These are phyloP conservation scores for Stagonosporopsis tanaceti DNA, from an alignment of 2,329 filamentous ascomycete species.

Conservation along the genomic window DNA sequence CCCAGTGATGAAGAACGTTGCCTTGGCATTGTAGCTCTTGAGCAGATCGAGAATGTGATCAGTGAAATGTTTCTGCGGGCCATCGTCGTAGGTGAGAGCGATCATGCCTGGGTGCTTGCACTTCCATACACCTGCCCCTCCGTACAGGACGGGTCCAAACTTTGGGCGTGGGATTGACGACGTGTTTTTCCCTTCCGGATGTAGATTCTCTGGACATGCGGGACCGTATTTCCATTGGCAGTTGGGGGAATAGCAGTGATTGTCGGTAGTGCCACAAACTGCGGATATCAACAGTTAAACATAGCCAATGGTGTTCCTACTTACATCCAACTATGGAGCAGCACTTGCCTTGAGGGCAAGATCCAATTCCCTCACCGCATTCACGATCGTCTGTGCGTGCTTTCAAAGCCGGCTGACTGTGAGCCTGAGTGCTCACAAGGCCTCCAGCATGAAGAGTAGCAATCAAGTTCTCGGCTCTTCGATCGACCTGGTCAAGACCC, in stretches of 20 bases:
- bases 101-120: constrained; percentile 63
- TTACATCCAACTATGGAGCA: constrained; percentile 33
- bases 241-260: constrained; percentile 66
- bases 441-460: constrained; percentile 16
- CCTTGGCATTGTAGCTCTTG: constrained; percentile 64
- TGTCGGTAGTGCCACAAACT: constrained; percentile 59
- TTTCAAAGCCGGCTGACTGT: constrained; percentile 6
- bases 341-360: constrained; percentile 34
- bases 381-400: constrained; percentile 25
- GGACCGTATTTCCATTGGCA: constrained; percentile 67
- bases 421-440: background rate
- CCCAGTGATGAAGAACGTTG: constrained; percentile 71
- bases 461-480: constrained; percentile 30
- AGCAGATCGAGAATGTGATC: constrained; percentile 66
- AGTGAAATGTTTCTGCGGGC: constrained; percentile 66
- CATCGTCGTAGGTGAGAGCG: constrained; percentile 71
- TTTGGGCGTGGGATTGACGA: constrained; percentile 59
- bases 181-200: constrained; percentile 63
- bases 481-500: constrained; percentile 29
- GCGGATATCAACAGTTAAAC: background rate
- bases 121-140: constrained; percentile 61
- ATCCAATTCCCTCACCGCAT: constrained; percentile 33
- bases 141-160: constrained; percentile 63
- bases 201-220: constrained; percentile 65
- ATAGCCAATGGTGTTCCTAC: background rate